Base-by-base conservation (phyloP, 2,329 filamentous ascomycete species). In the Phyllosticta capitalensis region DNA sequence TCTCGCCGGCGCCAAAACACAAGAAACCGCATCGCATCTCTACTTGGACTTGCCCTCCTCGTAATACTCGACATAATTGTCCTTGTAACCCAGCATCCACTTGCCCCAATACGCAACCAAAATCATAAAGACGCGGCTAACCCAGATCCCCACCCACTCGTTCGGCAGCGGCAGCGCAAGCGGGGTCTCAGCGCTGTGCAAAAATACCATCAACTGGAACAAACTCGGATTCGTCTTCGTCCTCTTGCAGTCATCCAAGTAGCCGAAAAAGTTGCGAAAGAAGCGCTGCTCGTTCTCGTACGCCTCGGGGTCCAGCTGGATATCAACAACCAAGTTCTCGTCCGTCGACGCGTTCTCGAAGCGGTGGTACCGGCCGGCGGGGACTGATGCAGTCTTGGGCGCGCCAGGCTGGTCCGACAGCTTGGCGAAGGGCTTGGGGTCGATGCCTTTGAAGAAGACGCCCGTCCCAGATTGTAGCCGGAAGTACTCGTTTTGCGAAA, bases 221-320 rank as follows among this genome's bases (percentile, higher is more conserved):
- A 59, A 54, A 19, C 50, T 52, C 0, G 57, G 57, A 38, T 24
- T 21, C 7, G 52, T 51, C 38, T 48, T 45, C 0, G 45, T 14
- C 38, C 45, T 50, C 22, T 45, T 48, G 52, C 57, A 59, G 45
- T 59, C 57, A 20, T 59, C 57, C 12, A 59, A 48, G 14, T 59
- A 59, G 38, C 57, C 57, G 20, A 54, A 59, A 28, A 59, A 59
- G n/a, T 59, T 52, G 38, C 57, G 52, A 19, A 59, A 59, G 57
- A 59, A 59, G 45, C 45, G 28, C 57, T 59, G 52, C 24, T 59
- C 57, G 19, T 52, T 52, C 10, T 33, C 38, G 7, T 52, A 22
- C 52, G 54, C 53, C 52, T 59, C 54, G 9, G 57, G 57, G 22
- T 59, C 57, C 57, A 59, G 54, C 10, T 52, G 50, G 14, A 59